Conservation (phyloP, 1,284 basidiomycete genomes). For the Stygiomarasmius scandens region DNA sequence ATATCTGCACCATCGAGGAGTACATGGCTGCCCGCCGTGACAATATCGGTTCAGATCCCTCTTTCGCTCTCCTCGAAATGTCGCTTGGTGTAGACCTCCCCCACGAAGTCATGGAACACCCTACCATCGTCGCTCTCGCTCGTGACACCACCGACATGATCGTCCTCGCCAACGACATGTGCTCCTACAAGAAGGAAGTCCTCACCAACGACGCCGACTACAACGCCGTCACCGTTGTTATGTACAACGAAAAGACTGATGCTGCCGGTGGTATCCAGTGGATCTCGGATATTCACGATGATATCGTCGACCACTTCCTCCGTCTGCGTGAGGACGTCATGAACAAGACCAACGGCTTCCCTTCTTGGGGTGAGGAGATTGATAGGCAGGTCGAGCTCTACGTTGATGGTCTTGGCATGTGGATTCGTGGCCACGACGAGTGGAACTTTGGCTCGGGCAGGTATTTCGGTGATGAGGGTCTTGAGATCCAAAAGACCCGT, state of each 20-base stretch:
- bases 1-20: conserved; percentile 24
- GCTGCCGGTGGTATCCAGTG: conserved; percentile 14
- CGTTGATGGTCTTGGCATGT: conserved; percentile 9
- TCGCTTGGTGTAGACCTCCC: conserved; percentile 25
- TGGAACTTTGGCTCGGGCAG: conserved; percentile 17
- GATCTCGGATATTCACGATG: conserved; percentile 15
- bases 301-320: conserved; percentile 7
- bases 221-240: conserved; percentile 19
- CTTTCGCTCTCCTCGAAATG: conserved; percentile 24
- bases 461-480: conserved; percentile 16
- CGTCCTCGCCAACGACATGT: conserved; percentile 19
- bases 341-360: conserved; percentile 4
- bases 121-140: conserved; percentile 16
- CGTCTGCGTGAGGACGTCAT: conserved; percentile 1
- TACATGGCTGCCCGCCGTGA: conserved; percentile 27
- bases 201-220: conserved; percentile 17
- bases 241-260: conserved; percentile 12
- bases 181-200: conserved; percentile 20
- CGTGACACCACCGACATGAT: conserved; percentile 17
- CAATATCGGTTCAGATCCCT: conserved; percentile 26
- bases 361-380: conserved; percentile 3
- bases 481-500: conserved; percentile 14
- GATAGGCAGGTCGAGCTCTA: conserved; percentile 4
- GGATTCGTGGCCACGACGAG: conserved; percentile 18
- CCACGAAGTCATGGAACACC: conserved; percentile 26